phyloP scores from a whole-genome alignment of 2,329 filamentous ascomycete genomes.

The Berkeleyomyces rouxiae region DNA sequence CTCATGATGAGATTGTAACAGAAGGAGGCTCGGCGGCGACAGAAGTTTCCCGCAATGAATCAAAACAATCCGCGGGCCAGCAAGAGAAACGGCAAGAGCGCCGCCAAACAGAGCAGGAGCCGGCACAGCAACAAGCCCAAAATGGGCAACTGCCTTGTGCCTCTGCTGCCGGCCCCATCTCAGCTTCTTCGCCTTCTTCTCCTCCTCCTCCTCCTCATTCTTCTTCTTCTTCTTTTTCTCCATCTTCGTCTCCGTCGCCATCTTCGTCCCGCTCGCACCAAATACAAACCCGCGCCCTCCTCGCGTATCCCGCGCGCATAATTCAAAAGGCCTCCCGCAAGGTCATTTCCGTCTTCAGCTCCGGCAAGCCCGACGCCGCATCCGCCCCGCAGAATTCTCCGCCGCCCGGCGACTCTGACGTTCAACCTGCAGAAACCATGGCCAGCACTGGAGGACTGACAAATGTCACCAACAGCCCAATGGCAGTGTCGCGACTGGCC shows the following conservation, averaged over 20 bases:
- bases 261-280: not conserved
- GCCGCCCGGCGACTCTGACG: not conserved
- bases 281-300: constrained; percentile 7
- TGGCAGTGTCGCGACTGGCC: not conserved
- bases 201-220: not conserved
- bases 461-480: not conserved
- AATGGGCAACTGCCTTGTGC: not conserved
- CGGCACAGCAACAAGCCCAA: not conserved
- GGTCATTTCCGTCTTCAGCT: constrained; percentile 8
- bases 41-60: not conserved
- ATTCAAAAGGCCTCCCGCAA: constrained; percentile 12
- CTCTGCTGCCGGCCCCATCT: not conserved
- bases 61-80: not conserved
- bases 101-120: not conserved
- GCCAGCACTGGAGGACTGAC: not conserved
- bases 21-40: not conserved
- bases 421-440: not conserved
- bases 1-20: constrained; percentile 4
- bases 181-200: not conserved
- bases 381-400: not conserved
- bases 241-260: constrained; percentile 3
- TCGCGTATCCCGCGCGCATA: constrained; percentile 9
- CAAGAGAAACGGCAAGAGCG: not conserved
- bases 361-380: constrained; percentile 5
- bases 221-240: not conserved